Evolutionary conservation across 2,329 filamentous ascomycete species (phyloP), one percentile per base, ranked within the genome.

Genomic region (Alternaria infectoria): DNA sequence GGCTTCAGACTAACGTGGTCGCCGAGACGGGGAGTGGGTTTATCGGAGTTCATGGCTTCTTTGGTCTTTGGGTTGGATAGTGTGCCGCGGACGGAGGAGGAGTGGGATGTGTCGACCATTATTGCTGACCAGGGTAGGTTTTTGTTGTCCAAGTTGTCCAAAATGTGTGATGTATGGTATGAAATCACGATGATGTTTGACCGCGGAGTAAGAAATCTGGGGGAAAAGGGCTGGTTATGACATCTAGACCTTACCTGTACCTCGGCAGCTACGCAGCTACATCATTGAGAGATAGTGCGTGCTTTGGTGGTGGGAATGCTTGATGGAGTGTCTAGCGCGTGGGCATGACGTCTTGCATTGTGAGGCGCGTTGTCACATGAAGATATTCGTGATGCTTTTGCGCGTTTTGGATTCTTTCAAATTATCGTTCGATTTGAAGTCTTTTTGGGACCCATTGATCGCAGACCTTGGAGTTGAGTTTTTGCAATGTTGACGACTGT

Each of bases 41-140:
- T 64, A 52, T 50, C 47, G 25, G 66, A 69, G 12, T 65, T 62
- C 10, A 68, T 69, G 17, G 69, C 66, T 49, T 65, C 63, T 62
- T 69, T 55, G n/a, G 70, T 76, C 47, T 74, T 74, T 25, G 72
- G 73, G 56, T 76, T 74, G 8, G 65, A 66, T n/a, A 77, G 59
- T 1, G 75, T 78, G 49, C 75, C 74, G 57, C 74, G 74, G 56
- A 77, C 74, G 30, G 74, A 76, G 54, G 69, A 67, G 51, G 75
- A 78, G 25, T 61, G 59, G 9, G 36, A 46, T 12, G 46, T 61
- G 12, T 57, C 25, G 26, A 58, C 54, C 59, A 58, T 61, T 25
- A 2, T 58, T 61, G 36, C 23, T 32, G 26, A 52, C 12, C 12
- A 30, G 28, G 28, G 28, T 30, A 30, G 28, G 12, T 70, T 43